Base-by-base conservation (phyloP, 2,329 filamentous ascomycete species). In the Albophoma yamanashiensis region DNA sequence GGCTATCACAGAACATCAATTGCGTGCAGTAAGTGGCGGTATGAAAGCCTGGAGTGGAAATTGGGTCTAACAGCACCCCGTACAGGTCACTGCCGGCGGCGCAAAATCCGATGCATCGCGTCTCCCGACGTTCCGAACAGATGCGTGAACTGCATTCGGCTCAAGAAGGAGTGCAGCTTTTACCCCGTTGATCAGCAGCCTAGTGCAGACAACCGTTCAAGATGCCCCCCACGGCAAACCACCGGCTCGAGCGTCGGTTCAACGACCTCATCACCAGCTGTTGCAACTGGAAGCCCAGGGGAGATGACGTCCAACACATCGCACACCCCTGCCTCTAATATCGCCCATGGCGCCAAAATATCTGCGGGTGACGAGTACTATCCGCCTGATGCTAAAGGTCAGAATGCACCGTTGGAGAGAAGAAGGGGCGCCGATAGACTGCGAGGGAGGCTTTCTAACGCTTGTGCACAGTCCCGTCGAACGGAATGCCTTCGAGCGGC, bases 1-100 rank as follows among this genome's bases (percentile, higher is more conserved):
- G 93, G 93, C 45, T 97, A 97, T 72, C 93, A 97, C 77, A 86
- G 93, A 69, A 96, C 92, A 42, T 95, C 92, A 53, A 91, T 97
- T 67, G 94, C 93, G 67, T 97, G 93, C 78, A 89, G 93, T 97
- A 83, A 84, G 92, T 86, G 43, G 22, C 60, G 50, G 62, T 59
- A 42, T 53, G 31, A 22, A 22, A n/a, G 4, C 50, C 4, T 8
- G 6, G 47, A 25, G 27, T 4, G 8, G 11, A 27, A 12, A 20
- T 4, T 12, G 20, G 17, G 11, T 55, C 38, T 34, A 36, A 58
- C 20, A 40, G 11, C 38, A 22, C 14, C 50, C 7, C n/a, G 2
- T 38, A 36, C 36, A 97, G 93, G 89, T 60, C 91, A 97, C 71
- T 97, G 93, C 72, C 89, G 93, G 69, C 84, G 90, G 71, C 88